Conservation (phyloP, 768 basidiomycete genomes). For the Suillus plorans region DNA sequence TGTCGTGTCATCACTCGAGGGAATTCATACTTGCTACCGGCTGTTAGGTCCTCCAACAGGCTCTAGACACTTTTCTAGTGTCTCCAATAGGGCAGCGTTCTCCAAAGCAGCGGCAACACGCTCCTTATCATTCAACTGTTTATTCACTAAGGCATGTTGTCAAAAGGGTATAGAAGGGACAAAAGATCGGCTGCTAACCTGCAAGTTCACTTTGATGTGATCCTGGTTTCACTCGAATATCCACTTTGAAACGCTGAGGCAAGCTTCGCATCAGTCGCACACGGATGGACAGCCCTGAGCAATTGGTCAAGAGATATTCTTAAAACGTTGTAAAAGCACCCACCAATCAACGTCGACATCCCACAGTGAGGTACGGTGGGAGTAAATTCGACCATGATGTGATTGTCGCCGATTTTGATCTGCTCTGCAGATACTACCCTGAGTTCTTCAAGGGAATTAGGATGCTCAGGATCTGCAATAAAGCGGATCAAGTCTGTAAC, state of each 20-base stretch:
- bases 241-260: constrained; percentile 91
- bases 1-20: not conserved
- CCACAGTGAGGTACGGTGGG: constrained; percentile 98
- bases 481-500: constrained; percentile 80
- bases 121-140: constrained; percentile 99
- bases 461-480: constrained; percentile 95
- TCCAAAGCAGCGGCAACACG: constrained; percentile 96
- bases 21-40: not conserved
- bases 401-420: constrained; percentile 61
- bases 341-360: constrained; percentile 95
- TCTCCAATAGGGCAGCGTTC: constrained; percentile 81
- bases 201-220: constrained; percentile 95
- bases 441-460: constrained; percentile 90
- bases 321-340: constrained; percentile 18
- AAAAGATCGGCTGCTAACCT: constrained; percentile 44
- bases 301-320: not conserved
- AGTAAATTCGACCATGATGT: constrained; percentile 87
- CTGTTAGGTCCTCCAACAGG: constrained; percentile 26
- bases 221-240: constrained; percentile 89
- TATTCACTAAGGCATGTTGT: constrained; percentile 67
- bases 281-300: constrained; percentile 87
- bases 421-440: constrained; percentile 92
- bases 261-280: constrained; percentile 88
- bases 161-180: not conserved
- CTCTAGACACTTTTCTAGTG: constrained; percentile 77